These are phyloP conservation scores for Backusella luteola DNA, from an alignment of 192 early-diverging fungal genomes.

Conservation along the genomic window DNA sequence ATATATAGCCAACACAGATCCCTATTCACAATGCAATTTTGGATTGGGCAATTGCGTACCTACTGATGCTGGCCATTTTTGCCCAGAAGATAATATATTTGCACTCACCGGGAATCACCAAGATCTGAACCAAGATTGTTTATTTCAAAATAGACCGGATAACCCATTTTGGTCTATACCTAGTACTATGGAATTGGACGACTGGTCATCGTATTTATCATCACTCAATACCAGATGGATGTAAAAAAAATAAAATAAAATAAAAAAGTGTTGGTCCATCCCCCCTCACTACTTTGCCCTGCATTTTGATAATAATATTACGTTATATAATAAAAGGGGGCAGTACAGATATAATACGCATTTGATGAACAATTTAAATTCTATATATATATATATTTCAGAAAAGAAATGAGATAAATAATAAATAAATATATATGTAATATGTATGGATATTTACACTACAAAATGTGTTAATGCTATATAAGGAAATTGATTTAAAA, in stretches of 20 bases:
- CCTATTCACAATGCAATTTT: background rate
- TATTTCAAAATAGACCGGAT: conserved; percentile 26
- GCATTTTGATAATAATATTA: background rate
- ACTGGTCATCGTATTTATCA: conserved; percentile 29
- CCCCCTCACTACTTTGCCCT: background rate
- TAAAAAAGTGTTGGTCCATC: background rate
- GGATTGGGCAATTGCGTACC: background rate
- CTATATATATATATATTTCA: background rate
- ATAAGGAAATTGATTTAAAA: too few species aligned
- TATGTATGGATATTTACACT: too few species aligned
- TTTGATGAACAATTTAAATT: background rate
- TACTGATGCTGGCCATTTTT: background rate
- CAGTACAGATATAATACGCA: too few species aligned
- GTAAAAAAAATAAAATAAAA: background rate
- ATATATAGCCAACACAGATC: background rate
- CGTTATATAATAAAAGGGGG: background rate
- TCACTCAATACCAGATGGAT: background rate
- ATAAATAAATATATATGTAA: background rate
- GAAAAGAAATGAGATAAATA: background rate
- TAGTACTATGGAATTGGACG: conserved; percentile 29
- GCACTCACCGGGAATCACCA: background rate
- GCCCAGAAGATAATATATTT: conserved; percentile 5
- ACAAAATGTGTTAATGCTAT: too few species aligned
- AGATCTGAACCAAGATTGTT: background rate
- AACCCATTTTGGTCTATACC: conserved; percentile 37